Percentiles rank a stretch among this genome's conserved stretches.
phyloP scores from a whole-genome alignment of 371 early-diverging fungal genomes.

The Syncephalis plumigaleata region DNA sequence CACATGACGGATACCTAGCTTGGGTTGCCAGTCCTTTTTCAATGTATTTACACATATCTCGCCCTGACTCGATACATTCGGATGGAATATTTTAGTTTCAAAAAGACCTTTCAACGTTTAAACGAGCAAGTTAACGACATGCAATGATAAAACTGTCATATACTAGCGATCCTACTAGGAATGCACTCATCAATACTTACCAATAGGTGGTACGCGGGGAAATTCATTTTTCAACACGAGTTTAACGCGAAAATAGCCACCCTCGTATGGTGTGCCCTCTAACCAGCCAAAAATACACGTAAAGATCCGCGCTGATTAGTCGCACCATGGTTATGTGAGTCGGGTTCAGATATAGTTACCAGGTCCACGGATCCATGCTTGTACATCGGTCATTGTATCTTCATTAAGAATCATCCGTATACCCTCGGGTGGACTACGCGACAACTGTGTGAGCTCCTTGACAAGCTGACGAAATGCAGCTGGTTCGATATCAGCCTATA shows the following conservation, averaged over 20 bases:
- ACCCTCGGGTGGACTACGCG: constrained; percentile 51
- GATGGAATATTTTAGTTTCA: constrained; percentile 82
- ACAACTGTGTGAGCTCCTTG: constrained; percentile 39
- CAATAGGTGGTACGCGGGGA: constrained; percentile 57
- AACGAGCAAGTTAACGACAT: not conserved
- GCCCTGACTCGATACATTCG: constrained; percentile 69
- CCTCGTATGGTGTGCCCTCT: constrained; percentile 62
- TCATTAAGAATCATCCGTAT: constrained; percentile 50
- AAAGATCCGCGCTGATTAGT: not conserved
- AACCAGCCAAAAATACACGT: not conserved
- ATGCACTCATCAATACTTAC: constrained; percentile 8
- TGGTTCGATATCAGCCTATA: constrained; percentile 11
- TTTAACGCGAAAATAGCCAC: constrained; percentile 47
- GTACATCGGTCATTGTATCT: constrained; percentile 51
- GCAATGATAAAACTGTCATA: not conserved
- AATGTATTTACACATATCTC: constrained; percentile 87
- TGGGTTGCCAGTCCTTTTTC: constrained; percentile 81
- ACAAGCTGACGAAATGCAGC: constrained; percentile 23
- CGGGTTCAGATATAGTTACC: constrained; percentile 32
- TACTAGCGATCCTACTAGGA: too few species aligned
- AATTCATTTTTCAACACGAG: constrained; percentile 37
- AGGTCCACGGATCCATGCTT: constrained; percentile 76
- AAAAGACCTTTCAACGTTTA: constrained; percentile 30
- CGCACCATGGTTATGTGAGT: too few species aligned
- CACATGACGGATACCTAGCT: constrained; percentile 60